phyloP scores from a whole-genome alignment of 2,329 filamentous ascomycete species.

The Hirsutella thompsonii region DNA sequence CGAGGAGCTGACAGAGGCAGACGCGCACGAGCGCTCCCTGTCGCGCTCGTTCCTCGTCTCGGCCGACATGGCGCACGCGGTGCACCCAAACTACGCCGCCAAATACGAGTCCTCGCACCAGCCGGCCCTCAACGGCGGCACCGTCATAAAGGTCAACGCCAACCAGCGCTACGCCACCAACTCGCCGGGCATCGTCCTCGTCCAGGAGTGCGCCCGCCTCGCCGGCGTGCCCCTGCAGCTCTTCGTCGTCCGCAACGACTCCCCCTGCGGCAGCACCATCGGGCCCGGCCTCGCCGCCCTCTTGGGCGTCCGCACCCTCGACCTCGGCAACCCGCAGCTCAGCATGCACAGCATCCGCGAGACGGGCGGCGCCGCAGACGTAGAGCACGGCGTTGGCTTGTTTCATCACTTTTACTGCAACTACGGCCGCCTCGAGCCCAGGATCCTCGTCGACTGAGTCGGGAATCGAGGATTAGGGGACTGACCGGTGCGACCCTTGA shows the following conservation, averaged over 20 bases:
- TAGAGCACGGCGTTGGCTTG: slow-evolving; percentile 71
- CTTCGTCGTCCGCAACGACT: slow-evolving; percentile 94
- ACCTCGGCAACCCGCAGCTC: slow-evolving; percentile 86
- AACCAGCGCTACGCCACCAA: slow-evolving; percentile 97
- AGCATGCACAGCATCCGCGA: slow-evolving; percentile 97
- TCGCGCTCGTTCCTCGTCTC: slow-evolving; percentile 87
- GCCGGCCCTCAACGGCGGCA: slow-evolving; percentile 91
- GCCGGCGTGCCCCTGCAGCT: slow-evolving; percentile 79
- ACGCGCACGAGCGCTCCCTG: slow-evolving; percentile 87
- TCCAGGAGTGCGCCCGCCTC: slow-evolving; percentile 72
- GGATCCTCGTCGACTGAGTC: slow-evolving; percentile 67
- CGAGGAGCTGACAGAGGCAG: slow-evolving; percentile 40
- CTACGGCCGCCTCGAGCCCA: slow-evolving; percentile 71
- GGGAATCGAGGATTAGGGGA: no score
- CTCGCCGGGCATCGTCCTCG: slow-evolving; percentile 81
- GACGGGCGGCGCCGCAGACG: slow-evolving; percentile 77
- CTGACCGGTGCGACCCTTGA: no score
- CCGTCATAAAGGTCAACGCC: slow-evolving; percentile 95
- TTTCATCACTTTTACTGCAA: slow-evolving; percentile 80
- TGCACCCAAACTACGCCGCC: slow-evolving; percentile 85
- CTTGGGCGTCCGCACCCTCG: slow-evolving; percentile 76
- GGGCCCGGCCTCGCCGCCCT: slow-evolving; percentile 90
- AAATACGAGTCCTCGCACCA: slow-evolving; percentile 90
- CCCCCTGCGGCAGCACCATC: slow-evolving; percentile 88
- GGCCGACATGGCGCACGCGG: slow-evolving; percentile 93